Percentiles rank a stretch among this genome's conserved stretches.
These are phyloP conservation scores for Xylariaceae sp. DNA, from an alignment of 2,329 filamentous ascomycete genomes.

Conservation along the genomic window DNA sequence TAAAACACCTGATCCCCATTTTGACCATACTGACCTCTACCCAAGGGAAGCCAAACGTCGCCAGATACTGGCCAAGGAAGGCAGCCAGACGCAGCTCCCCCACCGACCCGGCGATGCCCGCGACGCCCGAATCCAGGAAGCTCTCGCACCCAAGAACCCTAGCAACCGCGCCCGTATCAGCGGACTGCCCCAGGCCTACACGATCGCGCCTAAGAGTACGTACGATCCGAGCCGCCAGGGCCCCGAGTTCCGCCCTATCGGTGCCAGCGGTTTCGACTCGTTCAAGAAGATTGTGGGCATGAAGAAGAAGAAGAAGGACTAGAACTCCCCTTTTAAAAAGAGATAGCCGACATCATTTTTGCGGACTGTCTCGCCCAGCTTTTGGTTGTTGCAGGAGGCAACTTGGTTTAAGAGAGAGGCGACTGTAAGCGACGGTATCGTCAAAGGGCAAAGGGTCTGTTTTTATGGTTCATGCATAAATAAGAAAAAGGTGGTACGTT, in stretches of 20 bases:
- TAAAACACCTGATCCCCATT: background rate
- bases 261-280: conserved; percentile 61
- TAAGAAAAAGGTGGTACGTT: no score
- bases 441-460: no score
- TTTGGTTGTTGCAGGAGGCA: no score
- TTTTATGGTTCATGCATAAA: no score
- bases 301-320: conserved; percentile 57
- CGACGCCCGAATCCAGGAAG: conserved; percentile 55
- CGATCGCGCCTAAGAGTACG: conserved; percentile 59
- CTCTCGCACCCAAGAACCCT: conserved; percentile 54
- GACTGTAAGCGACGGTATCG: no score
- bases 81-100: conserved; percentile 34
- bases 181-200: conserved; percentile 56
- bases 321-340: background rate
- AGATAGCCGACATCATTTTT: no score
- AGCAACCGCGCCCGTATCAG: conserved; percentile 57
- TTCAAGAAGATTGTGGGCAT: conserved; percentile 60
- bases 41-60: conserved; percentile 52
- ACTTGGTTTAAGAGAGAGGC: no score
- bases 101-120: conserved; percentile 28
- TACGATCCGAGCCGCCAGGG: conserved; percentile 50
- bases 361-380: no score
- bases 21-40: conserved; percentile 10
- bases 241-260: conserved; percentile 58
- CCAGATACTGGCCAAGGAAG: conserved; percentile 35